Evolutionary conservation across 768 basidiomycete genomes (phyloP), one percentile per base, ranked within the genome.

Genomic region (Suillus occidentalis): DNA sequence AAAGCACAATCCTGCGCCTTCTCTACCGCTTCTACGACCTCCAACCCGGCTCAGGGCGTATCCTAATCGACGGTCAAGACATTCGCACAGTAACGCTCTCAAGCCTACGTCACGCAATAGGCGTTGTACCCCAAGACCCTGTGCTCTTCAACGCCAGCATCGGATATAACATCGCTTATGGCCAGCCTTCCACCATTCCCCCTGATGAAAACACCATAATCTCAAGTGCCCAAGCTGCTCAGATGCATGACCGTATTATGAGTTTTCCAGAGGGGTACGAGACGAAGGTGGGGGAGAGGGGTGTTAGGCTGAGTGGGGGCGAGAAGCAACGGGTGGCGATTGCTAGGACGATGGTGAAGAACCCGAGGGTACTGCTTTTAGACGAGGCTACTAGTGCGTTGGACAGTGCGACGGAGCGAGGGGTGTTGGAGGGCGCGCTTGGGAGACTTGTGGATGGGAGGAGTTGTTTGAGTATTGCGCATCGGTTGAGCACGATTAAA

Each of bases 11-110:
- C 63, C 77, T 94, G 59, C 89, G 94, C n/a, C 82, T 96, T 36
- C 81, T 99, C 18, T 97, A 94, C 76, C 85, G 95, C 25, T 95
- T 99, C 79, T 97, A 98, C 74, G 95, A 98, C 70, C 82, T 95
- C 16, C 83, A 85, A 20, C 85, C 87, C 62, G 94, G 94, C 39
- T 84, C 90, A 66, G 91, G 91, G 16, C 80, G 89, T 47, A 95
- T 97, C 68, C 77, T 88, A 55, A 88, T 97, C 65, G 94, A 97
- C 70, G 93, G 91, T 5, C 84, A 91, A 71, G 92, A 97, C 70
- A 91, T 98, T 62, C 88, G 91, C 40, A 87, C 95, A 65, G 86
- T 98, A 8, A 95, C 94, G 0, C 93, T 96, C 72, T 78, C 83
- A 39, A 91, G 89, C 62, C 77, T 97, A 25, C 84, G 95, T 40